A percentile compares a stretch with the other conserved stretches of the same genome.
Evolutionary conservation across 2,329 filamentous ascomycete species (phyloP).

Genomic region (Trichoderma sp.): DNA sequence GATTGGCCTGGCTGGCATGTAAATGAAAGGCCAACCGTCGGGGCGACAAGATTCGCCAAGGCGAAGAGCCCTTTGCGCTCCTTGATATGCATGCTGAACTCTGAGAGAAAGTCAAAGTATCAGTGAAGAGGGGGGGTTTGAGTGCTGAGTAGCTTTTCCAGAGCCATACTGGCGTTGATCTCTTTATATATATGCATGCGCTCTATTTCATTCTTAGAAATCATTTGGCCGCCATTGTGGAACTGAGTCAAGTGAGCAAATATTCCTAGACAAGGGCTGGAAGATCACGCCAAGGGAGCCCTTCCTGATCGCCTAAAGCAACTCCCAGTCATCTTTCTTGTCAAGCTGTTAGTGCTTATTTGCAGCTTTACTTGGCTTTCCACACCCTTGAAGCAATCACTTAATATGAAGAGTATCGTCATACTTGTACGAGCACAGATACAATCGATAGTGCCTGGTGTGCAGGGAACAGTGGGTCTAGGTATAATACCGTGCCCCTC

Average conservation of each 20-base stretch:
- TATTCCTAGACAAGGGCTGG: neutral
- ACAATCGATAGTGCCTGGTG: too few relatives aligned
- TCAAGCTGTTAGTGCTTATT: neutral
- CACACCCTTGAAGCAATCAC: neutral
- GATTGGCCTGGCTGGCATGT: slow-evolving; percentile 3
- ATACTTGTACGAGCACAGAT: neutral
- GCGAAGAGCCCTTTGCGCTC: neutral
- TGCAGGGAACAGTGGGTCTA: neutral
- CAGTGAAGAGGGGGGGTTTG: neutral
- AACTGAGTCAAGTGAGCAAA: neutral
- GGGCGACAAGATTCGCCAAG: neutral
- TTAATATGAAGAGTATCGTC: neutral
- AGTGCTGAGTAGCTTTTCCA: neutral
- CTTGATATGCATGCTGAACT: neutral
- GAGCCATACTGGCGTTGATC: neutral
- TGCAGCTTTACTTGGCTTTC: neutral
- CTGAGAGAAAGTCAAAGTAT: neutral
- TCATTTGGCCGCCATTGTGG: neutral
- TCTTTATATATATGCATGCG: neutral
- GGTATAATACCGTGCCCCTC: neutral
- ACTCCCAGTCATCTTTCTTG: neutral
- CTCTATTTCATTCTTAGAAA: neutral
- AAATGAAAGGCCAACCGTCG: neutral
- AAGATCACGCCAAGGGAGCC: neutral
- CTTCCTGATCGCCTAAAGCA: neutral